Base-by-base conservation (phyloP, 495 filamentous ascomycete genomes). In the Hapsidospora chrysogenum region DNA sequence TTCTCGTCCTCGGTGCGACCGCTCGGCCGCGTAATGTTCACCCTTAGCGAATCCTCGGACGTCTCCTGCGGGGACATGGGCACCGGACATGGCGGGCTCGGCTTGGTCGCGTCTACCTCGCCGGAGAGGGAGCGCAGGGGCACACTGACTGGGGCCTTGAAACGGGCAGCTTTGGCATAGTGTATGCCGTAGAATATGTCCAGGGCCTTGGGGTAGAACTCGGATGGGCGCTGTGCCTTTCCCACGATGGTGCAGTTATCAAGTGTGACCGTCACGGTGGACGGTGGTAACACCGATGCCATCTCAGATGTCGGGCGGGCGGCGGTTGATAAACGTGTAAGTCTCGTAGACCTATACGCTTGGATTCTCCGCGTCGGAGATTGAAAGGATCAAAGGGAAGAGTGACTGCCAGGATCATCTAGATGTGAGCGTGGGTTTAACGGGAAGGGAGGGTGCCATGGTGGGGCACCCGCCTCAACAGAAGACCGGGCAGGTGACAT, bases 141-240 rank as follows among this genome's bases (percentile, higher is more conserved):
- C 43, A 59, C 38, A 17, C 42, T 50, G 41, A 57, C 61, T 3
- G 73, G 63, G 15, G 63, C 64, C 23, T 50, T 58, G 50, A 76
- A 77, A 31, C 74, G 63, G 41, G 66, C 61, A 18, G 70, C 47
- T 11, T 69, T 71, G 17, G 51, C 74, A 42, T 70, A 79, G 1
- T 70, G 75, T 37, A 79, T 61, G 11, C 74, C 73, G n/a, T 64
- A 51, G 41, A 69, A 79, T 6, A 44, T 63, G 29, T 79, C 68
- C 16, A 76, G 39, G 8, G 57, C 41, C 36, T 62, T 59, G 2
- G 70, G 62, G 25, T 33, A 33, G 18, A 21, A 21, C 11, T 13
- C 18, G n/a, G 31, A 33, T 9, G 17, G 18, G 31, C 11, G 31
- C 31, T 33, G 31, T 5, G 23, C 20, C 13, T 11, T n/a, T 18